These are phyloP conservation scores for Wickerhamomyces mucosus DNA, from an alignment of 805 yeast species.

Conservation along the genomic window DNA sequence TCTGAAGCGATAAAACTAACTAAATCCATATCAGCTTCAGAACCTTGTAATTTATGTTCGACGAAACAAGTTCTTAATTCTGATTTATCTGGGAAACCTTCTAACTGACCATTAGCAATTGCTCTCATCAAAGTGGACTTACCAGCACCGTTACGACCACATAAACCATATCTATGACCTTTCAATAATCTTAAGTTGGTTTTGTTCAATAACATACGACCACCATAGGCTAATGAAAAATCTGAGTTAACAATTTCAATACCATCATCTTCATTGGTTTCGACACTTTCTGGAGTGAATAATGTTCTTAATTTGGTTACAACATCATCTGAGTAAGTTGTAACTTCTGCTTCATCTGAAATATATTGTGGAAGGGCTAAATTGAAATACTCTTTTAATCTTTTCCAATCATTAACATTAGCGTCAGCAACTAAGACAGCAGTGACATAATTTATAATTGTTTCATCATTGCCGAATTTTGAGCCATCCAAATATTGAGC, in stretches of 20 bases:
- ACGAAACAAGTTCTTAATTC: slow-evolving; percentile 90
- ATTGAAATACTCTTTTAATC: slow-evolving; percentile 45
- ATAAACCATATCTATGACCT: slow-evolving; percentile 95
- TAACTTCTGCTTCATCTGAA: slow-evolving; percentile 26
- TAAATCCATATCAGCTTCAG: slow-evolving; percentile 83
- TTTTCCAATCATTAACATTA: slow-evolving; percentile 66
- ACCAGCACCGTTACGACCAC: slow-evolving; percentile 99
- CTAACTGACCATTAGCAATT: slow-evolving; percentile 91
- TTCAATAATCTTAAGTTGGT: slow-evolving; percentile 78
- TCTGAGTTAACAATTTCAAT: slow-evolving; percentile 88
- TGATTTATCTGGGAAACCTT: slow-evolving; percentile 90
- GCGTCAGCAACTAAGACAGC: slow-evolving; percentile 49
- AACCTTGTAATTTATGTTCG: slow-evolving; percentile 93
- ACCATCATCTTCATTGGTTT: slow-evolving; percentile 66
- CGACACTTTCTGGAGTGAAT: slow-evolving; percentile 44
- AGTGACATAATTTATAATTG: slow-evolving; percentile 38
- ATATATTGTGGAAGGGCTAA: slow-evolving; percentile 30
- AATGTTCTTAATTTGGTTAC: slow-evolving; percentile 40
- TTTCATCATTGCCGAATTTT: slow-evolving; percentile 25
- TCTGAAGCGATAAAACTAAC: slow-evolving; percentile 84
- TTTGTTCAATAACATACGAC: slow-evolving; percentile 92
- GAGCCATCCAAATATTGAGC: slow-evolving; percentile 28
- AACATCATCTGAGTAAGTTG: slow-evolving; percentile 33
- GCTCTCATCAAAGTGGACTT: slow-evolving; percentile 96
- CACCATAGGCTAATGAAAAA: slow-evolving; percentile 94